Evolutionary conservation across 768 basidiomycete genomes (phyloP).

Genomic region (Hygrocybe coccinea): DNA sequence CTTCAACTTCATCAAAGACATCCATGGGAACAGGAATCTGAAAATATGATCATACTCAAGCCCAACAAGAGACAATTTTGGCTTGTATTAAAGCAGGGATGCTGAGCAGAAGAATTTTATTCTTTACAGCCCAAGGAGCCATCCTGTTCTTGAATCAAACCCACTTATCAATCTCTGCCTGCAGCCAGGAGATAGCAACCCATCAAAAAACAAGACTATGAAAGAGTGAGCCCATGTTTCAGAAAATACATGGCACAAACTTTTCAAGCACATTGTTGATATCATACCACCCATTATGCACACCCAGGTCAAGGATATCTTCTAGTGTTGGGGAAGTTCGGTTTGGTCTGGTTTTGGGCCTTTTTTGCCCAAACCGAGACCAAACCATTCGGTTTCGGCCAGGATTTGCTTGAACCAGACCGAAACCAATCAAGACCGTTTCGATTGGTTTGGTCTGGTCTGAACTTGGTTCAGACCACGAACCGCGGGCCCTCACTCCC

Average conservation of each 20-base stretch:
- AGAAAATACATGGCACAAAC: constrained; percentile 5
- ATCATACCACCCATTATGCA: constrained; percentile 28
- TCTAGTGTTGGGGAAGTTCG: constrained; percentile 37
- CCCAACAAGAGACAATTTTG: not conserved
- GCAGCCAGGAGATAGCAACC: constrained; percentile 40
- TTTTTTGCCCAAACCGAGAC: constrained; percentile 29
- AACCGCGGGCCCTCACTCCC: too few species aligned
- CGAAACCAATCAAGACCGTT: too few species aligned
- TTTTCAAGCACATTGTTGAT: constrained; percentile 19
- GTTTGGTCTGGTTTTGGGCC: too few species aligned
- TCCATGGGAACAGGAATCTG: constrained; percentile 19
- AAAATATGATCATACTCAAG: not conserved
- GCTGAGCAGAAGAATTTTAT: constrained; percentile 39
- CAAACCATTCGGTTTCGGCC: constrained; percentile 37
- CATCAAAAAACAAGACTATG: constrained; percentile 38
- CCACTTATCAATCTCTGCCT: constrained; percentile 34
- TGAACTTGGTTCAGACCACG: too few species aligned
- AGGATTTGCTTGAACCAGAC: constrained; percentile 18
- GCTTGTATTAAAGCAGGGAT: constrained; percentile 32
- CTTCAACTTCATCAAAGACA: constrained; percentile 20
- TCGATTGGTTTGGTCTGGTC: too few species aligned
- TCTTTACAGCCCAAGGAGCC: constrained; percentile 18
- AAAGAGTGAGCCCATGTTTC: not conserved
- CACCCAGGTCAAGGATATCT: constrained; percentile 26
- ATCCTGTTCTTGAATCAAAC: constrained; percentile 18